Evolutionary conservation across 2,329 filamentous ascomycete species (phyloP), one percentile per base, ranked within the genome.

Genomic region (Zymoseptoria pseudotritici): DNA sequence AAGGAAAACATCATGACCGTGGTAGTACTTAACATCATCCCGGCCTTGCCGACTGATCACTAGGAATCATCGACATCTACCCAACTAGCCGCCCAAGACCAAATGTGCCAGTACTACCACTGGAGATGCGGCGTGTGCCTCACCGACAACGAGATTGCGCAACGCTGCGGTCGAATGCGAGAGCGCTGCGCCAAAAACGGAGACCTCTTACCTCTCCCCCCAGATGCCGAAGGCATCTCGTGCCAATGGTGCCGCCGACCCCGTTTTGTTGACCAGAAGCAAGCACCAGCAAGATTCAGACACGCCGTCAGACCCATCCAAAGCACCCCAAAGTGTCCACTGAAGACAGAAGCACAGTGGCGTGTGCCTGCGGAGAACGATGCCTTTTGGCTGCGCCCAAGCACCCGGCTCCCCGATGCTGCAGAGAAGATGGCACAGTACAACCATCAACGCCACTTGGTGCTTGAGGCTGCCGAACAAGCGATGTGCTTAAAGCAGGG

Each of bases 81-180:
- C 36, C 36, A 22, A 49, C 42, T 20, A 11, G 7, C 10, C 29
- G 20, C 9, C 21, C 22, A 20, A n/a, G 17, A n/a, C 4, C 8
- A 53, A 24, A 63, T 63, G 61, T 63, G 61, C 51, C 54, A 61
- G 36, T 63, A 59, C 31, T 59, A 59, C 51, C 51, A 51, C 51
- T 63, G 59, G 59, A 50, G 26, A 13, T 63, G 61, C 53, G 22
- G 36, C 20, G 51, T 36, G 4, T 63, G 61, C 42, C n/a, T 26
- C 29, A 50, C 54, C 8, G 22, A 21, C 21, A 63, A 63, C 42
- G 61, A 61, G 46, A 59, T 61, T 17, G 61, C 59, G 7, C 57
- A 56, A 10, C 59, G 59, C 42, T 63, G 61, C 57, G 55, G 50
- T 50, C 50, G 58, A 52, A 20, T 53, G 56, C 19, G 57, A 61